Base-by-base conservation (phyloP, 495 filamentous ascomycete genomes). In the Echria macrotheca region DNA sequence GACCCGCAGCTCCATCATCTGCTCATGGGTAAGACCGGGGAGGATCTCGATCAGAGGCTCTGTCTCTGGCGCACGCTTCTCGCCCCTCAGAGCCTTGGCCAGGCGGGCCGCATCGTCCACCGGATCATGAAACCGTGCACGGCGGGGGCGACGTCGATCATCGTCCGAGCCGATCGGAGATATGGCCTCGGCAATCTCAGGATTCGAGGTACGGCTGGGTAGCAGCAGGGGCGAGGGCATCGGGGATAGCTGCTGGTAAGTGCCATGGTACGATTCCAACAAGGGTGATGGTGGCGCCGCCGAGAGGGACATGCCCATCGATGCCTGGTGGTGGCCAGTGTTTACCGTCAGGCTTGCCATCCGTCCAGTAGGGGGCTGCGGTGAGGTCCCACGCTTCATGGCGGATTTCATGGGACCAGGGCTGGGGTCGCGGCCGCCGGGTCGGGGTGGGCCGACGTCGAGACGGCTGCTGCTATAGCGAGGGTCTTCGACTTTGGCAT, bases 211-310 rank as follows among this genome's bases (percentile, higher is more conserved):
- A 57, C 61, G 52, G 57, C 45, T 64, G 18, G 76, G 65, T 1
- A 76, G 67, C 22, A 79, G 65, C 26, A 77, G 70, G 0, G 91
- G 87, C 1, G 87, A 89, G 0, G 91, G 91, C 88, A 95, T 93
- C 1, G 93, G 91, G 1, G 91, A 95, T 56, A 96, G 88, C 43
- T 86, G 86, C 66, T 98, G 93, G 60, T 94, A 98, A 1, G 90
- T 95, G 5, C 93, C 93, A 49, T 83, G 83, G 68, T 98, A 98
- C 1, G 93, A 85, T 67, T 96, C 93, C 10, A 96, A 77, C 14
- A 96, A 73, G 0, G 93, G 93, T 49, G 87, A 93, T 7, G 83
- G 78, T 1, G 87, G 87, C 8, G 85, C 78, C 6, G 84, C 75
- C 32, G 71, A 61, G 12, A 78, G 64, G 35, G 68, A 73, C 26